Conservation (phyloP, 169 alveolate species). For the Plasmodium inui region DNA sequence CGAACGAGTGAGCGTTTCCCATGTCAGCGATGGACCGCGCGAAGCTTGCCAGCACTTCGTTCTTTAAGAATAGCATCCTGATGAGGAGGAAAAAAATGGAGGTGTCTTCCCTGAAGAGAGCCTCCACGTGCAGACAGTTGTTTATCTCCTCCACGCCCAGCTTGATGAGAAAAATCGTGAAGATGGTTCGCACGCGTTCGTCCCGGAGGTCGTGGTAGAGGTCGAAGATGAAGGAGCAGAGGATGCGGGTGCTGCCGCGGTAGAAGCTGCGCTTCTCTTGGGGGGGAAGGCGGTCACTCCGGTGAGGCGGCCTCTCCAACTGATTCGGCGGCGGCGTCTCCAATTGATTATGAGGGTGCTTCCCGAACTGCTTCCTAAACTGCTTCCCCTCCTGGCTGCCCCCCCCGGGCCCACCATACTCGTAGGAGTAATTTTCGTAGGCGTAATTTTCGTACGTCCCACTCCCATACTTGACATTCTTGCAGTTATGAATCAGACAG, state of each 20-base stretch:
- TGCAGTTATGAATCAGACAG: slow-evolving; percentile 53
- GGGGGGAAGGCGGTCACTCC: not conserved
- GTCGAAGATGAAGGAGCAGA: slow-evolving; percentile 70
- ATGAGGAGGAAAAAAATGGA: slow-evolving; percentile 46
- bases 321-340: not conserved
- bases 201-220: slow-evolving; percentile 36
- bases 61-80: slow-evolving; percentile 56
- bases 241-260: slow-evolving; percentile 16
- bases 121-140: slow-evolving; percentile 35
- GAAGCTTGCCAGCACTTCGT: slow-evolving; percentile 13
- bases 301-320: not conserved
- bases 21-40: slow-evolving; percentile 20
- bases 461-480: slow-evolving; percentile 15
- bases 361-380: not conserved
- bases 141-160: slow-evolving; percentile 67
- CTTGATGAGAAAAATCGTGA: slow-evolving; percentile 61
- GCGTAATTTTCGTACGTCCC: not conserved
- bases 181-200: slow-evolving; percentile 38
- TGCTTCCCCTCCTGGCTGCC: not conserved
- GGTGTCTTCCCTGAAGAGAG: slow-evolving; percentile 32
- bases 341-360: not conserved
- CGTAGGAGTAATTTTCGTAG: no score
- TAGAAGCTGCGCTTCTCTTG: slow-evolving; percentile 27
- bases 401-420: not conserved
- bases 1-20: slow-evolving; percentile 37